A percentile compares a stretch with the other conserved stretches of the same genome.
Conservation (phyloP, 2,329 filamentous ascomycete species). For the Knoxdaviesia capensis region DNA sequence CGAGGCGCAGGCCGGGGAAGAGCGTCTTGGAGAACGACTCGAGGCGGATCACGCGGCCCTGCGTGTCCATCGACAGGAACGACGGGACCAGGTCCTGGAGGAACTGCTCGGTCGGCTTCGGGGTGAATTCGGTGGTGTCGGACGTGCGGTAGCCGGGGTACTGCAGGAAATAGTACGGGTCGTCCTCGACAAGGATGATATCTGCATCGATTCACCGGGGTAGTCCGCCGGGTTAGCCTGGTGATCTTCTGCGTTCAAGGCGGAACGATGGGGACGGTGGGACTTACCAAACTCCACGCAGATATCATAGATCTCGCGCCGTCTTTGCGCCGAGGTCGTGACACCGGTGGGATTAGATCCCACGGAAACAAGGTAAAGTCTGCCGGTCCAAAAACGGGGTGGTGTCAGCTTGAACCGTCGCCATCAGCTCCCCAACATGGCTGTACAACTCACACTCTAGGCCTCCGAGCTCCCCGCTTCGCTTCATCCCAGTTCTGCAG, state of each 20-base stretch:
- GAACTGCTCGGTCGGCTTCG: conserved; percentile 3
- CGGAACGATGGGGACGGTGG: conserved; percentile 11
- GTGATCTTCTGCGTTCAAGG: conserved; percentile 27
- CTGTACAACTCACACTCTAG: conserved; percentile 5
- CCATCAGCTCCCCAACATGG: conserved; percentile 8
- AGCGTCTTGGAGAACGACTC: conserved; percentile 9
- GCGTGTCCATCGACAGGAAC: conserved; percentile 8
- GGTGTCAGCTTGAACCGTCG: conserved; percentile 10
- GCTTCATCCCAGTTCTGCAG: conserved; percentile 9
- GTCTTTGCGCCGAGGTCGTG: conserved; percentile 35
- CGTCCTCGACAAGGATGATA: conserved; percentile 6
- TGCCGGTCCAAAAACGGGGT: no score
- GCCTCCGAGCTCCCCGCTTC: conserved; percentile 3
- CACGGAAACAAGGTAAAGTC: conserved; percentile 8
- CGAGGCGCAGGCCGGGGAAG: conserved; percentile 46
- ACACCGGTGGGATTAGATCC: conserved; percentile 54
- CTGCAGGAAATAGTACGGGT: conserved; percentile 11
- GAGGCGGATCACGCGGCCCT: conserved; percentile 10
- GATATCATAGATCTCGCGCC: conserved; percentile 33
- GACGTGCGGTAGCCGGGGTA: conserved; percentile 6
- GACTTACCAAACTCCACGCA: conserved; percentile 19
- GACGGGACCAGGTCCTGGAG: conserved; percentile 7
- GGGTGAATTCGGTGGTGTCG: background rate
- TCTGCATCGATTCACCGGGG: conserved; percentile 23
- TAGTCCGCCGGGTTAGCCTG: conserved; percentile 11